Conservation (phyloP, 768 basidiomycete genomes). For the Leccinellum luteum region DNA sequence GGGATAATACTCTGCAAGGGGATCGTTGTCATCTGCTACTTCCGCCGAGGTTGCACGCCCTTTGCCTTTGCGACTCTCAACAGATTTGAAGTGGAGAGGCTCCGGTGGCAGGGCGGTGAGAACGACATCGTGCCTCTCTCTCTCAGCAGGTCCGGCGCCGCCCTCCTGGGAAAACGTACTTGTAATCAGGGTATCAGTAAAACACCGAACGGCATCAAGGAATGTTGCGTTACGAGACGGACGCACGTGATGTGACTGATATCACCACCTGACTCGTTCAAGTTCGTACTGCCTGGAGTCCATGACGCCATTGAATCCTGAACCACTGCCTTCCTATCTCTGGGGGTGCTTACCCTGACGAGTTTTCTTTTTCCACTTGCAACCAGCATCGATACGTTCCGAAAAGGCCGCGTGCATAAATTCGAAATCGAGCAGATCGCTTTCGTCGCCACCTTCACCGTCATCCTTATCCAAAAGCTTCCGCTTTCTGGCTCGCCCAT, state of each 20-base stretch:
- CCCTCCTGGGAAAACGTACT: slow-evolving; percentile 38
- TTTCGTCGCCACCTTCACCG: slow-evolving; percentile 1
- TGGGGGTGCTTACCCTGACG: background rate
- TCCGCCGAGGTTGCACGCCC: background rate
- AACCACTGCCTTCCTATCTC: background rate
- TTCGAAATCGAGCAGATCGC: slow-evolving; percentile 31
- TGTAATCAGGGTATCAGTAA: slow-evolving; percentile 16
- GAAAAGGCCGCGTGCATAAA: slow-evolving; percentile 48
- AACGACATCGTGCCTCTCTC: background rate
- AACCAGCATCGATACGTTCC: slow-evolving; percentile 47
- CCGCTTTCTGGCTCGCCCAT: slow-evolving; percentile 24
- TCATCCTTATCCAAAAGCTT: slow-evolving; percentile 3
- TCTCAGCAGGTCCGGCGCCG: background rate
- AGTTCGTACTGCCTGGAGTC: background rate
- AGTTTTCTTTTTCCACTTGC: slow-evolving; percentile 17
- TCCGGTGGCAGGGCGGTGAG: slow-evolving; percentile 25
- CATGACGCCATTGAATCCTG: background rate
- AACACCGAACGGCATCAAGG: slow-evolving; percentile 6
- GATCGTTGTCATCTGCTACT: slow-evolving; percentile 38
- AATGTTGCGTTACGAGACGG: background rate
- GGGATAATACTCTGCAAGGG: slow-evolving; percentile 63
- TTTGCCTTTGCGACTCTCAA: slow-evolving; percentile 1
- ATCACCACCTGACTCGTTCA: slow-evolving; percentile 25
- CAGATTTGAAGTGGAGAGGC: slow-evolving; percentile 17
- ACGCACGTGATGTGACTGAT: slow-evolving; percentile 51